Conservation (phyloP, 1,139 yeast genomes). For the Candida sojae region DNA sequence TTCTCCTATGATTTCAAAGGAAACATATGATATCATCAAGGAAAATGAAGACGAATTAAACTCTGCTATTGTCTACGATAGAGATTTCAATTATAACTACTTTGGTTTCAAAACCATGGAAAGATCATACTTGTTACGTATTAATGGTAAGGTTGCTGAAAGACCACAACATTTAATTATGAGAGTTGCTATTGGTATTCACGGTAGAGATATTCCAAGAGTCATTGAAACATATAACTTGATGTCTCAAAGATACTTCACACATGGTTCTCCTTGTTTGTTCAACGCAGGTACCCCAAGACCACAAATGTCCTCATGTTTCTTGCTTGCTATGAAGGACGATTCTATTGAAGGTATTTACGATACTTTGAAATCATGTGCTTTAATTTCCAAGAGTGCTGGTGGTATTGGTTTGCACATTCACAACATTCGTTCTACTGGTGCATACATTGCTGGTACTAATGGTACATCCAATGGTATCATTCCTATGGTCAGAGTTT, state of each 20-base stretch:
- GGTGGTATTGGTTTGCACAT: constrained; percentile 90
- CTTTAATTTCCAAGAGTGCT: constrained; percentile 84
- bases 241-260: constrained; percentile 83
- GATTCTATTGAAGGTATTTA: constrained; percentile 91
- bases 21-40: constrained; percentile 63
- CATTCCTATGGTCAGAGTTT: constrained; percentile 88
- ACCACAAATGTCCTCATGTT: constrained; percentile 88
- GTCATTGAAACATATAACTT: constrained; percentile 80
- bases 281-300: constrained; percentile 89
- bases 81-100: constrained; percentile 81
- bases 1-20: constrained; percentile 81
- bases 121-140: constrained; percentile 75
- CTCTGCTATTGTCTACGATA: constrained; percentile 78
- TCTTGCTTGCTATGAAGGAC: constrained; percentile 84
- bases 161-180: constrained; percentile 88
- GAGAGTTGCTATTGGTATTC: constrained; percentile 90
- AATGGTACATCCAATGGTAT: constrained; percentile 89
- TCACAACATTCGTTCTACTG: constrained; percentile 82
- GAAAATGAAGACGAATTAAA: constrained; percentile 70
- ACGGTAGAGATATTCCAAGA: constrained; percentile 68
- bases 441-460: constrained; percentile 85
- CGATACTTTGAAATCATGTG: constrained; percentile 83
- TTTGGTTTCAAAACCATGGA: constrained; percentile 88
- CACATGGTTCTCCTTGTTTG: constrained; percentile 88
- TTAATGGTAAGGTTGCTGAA: constrained; percentile 76